Conservation (phyloP, 495 filamentous ascomycete species). For the Amphirosellinia nigrospora region DNA sequence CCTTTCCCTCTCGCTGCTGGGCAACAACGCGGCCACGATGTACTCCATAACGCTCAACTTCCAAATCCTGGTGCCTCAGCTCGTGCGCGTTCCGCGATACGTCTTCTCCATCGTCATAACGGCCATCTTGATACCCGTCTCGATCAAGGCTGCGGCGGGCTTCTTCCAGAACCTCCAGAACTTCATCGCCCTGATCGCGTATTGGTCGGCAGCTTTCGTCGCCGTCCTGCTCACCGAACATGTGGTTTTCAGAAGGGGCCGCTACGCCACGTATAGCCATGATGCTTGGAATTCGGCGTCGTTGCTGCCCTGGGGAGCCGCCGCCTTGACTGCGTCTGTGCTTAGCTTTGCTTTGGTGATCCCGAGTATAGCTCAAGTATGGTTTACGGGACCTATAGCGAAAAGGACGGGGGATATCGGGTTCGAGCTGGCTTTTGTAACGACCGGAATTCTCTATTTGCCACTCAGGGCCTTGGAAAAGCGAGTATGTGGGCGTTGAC, state of each 20-base stretch:
- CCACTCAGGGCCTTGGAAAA: constrained; percentile 50
- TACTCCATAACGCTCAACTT: constrained; percentile 64
- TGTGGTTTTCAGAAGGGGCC: constrained; percentile 48
- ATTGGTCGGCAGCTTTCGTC: constrained; percentile 62
- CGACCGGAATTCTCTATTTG: constrained; percentile 55
- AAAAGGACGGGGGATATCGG: constrained; percentile 62
- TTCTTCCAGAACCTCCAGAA: constrained; percentile 61
- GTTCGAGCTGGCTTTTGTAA: constrained; percentile 61
- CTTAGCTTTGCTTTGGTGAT: constrained; percentile 56
- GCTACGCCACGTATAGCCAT: constrained; percentile 48
- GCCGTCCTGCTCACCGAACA: constrained; percentile 58
- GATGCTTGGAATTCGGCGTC: constrained; percentile 55
- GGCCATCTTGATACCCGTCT: constrained; percentile 58
- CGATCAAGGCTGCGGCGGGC: constrained; percentile 54
- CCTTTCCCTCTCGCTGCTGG: constrained; percentile 58
- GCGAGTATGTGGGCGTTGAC: constrained; percentile 35
- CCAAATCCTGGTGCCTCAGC: constrained; percentile 57
- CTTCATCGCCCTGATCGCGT: constrained; percentile 61
- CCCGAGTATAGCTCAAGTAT: constrained; percentile 61
- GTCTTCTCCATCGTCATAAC: constrained; percentile 57
- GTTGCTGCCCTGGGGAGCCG: constrained; percentile 53
- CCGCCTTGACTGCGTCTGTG: constrained; percentile 48
- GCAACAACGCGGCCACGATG: constrained; percentile 55
- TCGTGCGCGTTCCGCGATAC: constrained; percentile 57
- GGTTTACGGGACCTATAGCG: constrained; percentile 62